Evolutionary conservation across 2,329 filamentous ascomycete species (phyloP).

Genomic region (Penicillium sp.): DNA sequence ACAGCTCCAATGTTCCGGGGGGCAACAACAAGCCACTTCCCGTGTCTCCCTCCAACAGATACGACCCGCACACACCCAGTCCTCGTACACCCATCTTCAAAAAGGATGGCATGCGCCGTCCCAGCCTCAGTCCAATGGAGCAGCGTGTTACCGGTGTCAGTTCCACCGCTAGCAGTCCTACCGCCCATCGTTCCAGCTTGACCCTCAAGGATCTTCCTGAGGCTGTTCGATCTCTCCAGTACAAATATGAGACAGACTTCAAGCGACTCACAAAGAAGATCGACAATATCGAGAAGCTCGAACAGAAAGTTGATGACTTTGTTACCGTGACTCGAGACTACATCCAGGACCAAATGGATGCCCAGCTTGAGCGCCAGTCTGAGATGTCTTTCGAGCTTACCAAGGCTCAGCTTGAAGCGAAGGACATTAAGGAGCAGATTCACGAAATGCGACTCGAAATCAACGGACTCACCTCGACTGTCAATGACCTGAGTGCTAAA

Average conservation of each 20-base stretch:
- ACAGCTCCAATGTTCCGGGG: not conserved
- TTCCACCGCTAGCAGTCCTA: not conserved
- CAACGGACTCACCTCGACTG: not conserved
- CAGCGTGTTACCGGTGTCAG: not conserved
- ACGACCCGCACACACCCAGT: not conserved
- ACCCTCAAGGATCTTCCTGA: not conserved
- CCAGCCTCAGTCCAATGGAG: not conserved
- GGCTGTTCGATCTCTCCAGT: not conserved
- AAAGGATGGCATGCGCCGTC: not conserved
- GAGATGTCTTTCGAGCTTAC: not conserved
- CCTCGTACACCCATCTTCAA: not conserved
- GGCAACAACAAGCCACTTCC: conserved; percentile 4
- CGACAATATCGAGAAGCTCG: not conserved
- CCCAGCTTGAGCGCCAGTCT: not conserved
- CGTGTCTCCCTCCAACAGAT: not conserved
- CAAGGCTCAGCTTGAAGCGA: not conserved
- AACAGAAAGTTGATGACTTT: not conserved
- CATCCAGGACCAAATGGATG: not conserved
- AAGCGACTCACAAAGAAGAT: not conserved
- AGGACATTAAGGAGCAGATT: not conserved
- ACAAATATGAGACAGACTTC: not conserved
- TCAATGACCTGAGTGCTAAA: conserved; percentile 11
- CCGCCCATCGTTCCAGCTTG: not conserved
- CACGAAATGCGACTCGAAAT: conserved; percentile 14
- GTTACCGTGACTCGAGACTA: not conserved